phyloP scores from a whole-genome alignment of 2,329 filamentous ascomycete species.

The Sclerotinia subarctica region DNA sequence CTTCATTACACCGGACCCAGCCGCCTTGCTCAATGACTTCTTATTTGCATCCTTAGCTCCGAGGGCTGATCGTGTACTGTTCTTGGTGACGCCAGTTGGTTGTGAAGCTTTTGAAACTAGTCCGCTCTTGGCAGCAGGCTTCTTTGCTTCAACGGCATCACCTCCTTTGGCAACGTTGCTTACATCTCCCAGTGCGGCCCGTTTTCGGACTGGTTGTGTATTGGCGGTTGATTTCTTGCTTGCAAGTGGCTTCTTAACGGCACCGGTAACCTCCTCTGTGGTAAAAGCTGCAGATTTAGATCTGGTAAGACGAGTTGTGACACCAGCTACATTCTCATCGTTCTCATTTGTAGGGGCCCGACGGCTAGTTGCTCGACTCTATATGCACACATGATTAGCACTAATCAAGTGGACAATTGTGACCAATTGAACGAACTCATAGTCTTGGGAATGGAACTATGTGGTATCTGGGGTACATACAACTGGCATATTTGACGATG shows the following conservation, averaged over 20 bases:
- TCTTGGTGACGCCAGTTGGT: slow-evolving; percentile 79
- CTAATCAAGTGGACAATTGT: neutral
- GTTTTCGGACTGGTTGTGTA: slow-evolving; percentile 61
- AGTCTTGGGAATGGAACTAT: slow-evolving; percentile 8
- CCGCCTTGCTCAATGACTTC: slow-evolving; percentile 70
- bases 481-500: slow-evolving; percentile 48
- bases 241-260: slow-evolving; percentile 62
- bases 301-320: slow-evolving; percentile 81
- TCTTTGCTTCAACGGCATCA: slow-evolving; percentile 65
- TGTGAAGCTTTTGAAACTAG: slow-evolving; percentile 78
- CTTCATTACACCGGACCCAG: slow-evolving; percentile 66
- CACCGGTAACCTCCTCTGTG: slow-evolving; percentile 54
- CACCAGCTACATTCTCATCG: slow-evolving; percentile 72
- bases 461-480: slow-evolving; percentile 44
- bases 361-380: slow-evolving; percentile 67
- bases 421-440: slow-evolving; percentile 2
- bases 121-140: slow-evolving; percentile 63
- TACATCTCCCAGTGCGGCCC: slow-evolving; percentile 85
- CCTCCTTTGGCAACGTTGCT: slow-evolving; percentile 90
- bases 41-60: slow-evolving; percentile 63
- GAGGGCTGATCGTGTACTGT: slow-evolving; percentile 56
- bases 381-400: slow-evolving; percentile 41
- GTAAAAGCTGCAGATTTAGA: slow-evolving; percentile 79
- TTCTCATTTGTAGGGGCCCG: slow-evolving; percentile 87
- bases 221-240: slow-evolving; percentile 62